A percentile compares a stretch with the other conserved stretches of the same genome.
Conservation (phyloP, 2,329 filamentous ascomycete species). For the Ophiocordyceps australis region DNA sequence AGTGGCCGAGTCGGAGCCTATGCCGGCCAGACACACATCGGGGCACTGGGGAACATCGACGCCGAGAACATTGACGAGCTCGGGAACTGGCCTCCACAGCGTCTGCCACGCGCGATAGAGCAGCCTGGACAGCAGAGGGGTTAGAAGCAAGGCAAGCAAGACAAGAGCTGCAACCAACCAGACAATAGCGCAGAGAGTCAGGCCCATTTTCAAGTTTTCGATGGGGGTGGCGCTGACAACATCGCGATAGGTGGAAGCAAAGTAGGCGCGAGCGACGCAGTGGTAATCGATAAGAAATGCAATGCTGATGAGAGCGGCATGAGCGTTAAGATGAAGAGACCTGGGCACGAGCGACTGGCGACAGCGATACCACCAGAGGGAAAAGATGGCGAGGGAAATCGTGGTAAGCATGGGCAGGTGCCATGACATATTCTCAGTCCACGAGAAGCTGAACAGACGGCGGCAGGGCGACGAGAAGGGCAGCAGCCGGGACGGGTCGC, state of each 20-base stretch:
- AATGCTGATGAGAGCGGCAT: conserved; percentile 12
- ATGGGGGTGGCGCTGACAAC: conserved; percentile 26
- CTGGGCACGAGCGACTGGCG: conserved; percentile 11
- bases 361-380: conserved; percentile 18
- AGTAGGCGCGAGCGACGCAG: conserved; percentile 10
- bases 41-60: conserved; percentile 86
- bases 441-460: conserved; percentile 1
- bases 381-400: conserved; percentile 18
- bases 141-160: conserved; percentile 1
- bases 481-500: conserved; percentile 1
- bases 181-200: conserved; percentile 31
- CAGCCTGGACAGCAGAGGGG: conserved; percentile 35
- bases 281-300: conserved; percentile 15
- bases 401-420: conserved; percentile 20
- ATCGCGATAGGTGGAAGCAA: conserved; percentile 10
- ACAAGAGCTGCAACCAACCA: conserved; percentile 22
- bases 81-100: conserved; percentile 74
- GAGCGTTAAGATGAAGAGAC: conserved; percentile 5
- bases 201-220: conserved; percentile 33
- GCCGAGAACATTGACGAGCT: conserved; percentile 78
- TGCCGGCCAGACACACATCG: conserved; percentile 76
- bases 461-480: conserved; percentile 2
- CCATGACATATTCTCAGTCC: conserved; percentile 24
- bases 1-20: conserved; percentile 72
- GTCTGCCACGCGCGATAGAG: conserved; percentile 76